A percentile compares a stretch with the other conserved stretches of the same genome.
Evolutionary conservation across 2,329 filamentous ascomycete species (phyloP).

Genomic region (Colletotrichum tropicale): DNA sequence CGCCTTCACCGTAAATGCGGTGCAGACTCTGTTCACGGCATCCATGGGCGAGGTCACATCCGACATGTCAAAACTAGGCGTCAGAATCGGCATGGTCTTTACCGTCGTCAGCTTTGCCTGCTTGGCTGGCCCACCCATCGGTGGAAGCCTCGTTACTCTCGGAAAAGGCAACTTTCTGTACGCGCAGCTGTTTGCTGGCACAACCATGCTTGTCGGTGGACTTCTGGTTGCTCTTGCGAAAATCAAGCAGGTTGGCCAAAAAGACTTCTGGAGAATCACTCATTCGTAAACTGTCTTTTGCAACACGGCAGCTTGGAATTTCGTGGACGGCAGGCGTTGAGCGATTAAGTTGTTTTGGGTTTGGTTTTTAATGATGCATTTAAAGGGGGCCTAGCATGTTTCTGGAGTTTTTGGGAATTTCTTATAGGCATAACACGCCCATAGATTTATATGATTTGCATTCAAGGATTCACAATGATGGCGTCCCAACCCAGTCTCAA

Average conservation of each 20-base stretch:
- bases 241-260: slow-evolving; percentile 12
- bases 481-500: accelerated
- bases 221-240: slow-evolving; percentile 11
- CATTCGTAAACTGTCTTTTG: neutral
- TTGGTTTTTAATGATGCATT: neutral
- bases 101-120: slow-evolving; percentile 40
- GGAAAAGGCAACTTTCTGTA: neutral
- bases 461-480: neutral
- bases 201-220: slow-evolving; percentile 2
- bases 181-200: slow-evolving; percentile 9
- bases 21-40: slow-evolving; percentile 45
- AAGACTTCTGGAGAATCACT: neutral
- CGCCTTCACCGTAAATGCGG: slow-evolving; percentile 40
- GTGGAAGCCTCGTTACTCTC: slow-evolving; percentile 45
- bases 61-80: slow-evolving; percentile 40
- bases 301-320: neutral
- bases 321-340: neutral
- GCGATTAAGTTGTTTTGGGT: neutral
- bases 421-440: neutral
- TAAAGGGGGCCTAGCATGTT: neutral
- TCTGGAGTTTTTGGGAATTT: neutral
- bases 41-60: slow-evolving; percentile 42
- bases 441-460: neutral
- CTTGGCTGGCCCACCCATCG: slow-evolving; percentile 43
- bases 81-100: slow-evolving; percentile 46